Evolutionary conservation across 441 rosid genomes (phyloP), one percentile per base, ranked within the genome.

Genomic region (Capsella rubella): DNA sequence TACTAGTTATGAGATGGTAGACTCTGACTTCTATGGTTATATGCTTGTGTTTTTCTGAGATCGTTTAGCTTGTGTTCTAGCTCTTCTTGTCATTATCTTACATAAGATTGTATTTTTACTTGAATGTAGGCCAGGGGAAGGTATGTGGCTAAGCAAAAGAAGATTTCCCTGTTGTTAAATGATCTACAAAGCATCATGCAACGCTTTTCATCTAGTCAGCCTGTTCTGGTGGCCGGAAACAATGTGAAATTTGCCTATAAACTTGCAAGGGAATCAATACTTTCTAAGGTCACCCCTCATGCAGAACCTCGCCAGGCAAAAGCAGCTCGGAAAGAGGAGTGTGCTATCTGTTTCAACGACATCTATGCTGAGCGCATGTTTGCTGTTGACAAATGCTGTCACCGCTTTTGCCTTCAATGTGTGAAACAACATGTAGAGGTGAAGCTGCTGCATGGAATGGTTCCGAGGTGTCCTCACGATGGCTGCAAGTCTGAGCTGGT

Each of bases 371-470:
- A 71, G 7, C 74, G 64, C 59, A 89, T 95, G 80, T 91, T 95
- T 78, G 61, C 84, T 5, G 75, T 91, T 63, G 88, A 84, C 68
- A 83, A 78, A 55, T 95, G 98, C 70, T 63, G 32, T 68, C 98
- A 95, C 58, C 74, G 93, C n/a, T 95, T 80, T 75, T 92, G 98
- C 79, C 71, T 84, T 80, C 81, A 88, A 32, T 92, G 98, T 77
- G 89, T 92, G 88, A 95, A 80, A 65, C 89, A 84, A 78, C 96
- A 92, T 63, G 89, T 92, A 2, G 93, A 89, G 80, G 93, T 82
- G 73, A 92, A 89, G 84, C 74, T 95, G 81, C 92, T 86, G 58
- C 83, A 87, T 39, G 97, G 89, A 42, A 72, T 77, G 80, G 68
- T 78, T 74, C 85, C 92, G 6, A 81, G 71, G 43, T 92, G 96